Evolutionary conservation across 106 monocot genomes (phyloP).

Genomic region (Dendrobium officinale): DNA sequence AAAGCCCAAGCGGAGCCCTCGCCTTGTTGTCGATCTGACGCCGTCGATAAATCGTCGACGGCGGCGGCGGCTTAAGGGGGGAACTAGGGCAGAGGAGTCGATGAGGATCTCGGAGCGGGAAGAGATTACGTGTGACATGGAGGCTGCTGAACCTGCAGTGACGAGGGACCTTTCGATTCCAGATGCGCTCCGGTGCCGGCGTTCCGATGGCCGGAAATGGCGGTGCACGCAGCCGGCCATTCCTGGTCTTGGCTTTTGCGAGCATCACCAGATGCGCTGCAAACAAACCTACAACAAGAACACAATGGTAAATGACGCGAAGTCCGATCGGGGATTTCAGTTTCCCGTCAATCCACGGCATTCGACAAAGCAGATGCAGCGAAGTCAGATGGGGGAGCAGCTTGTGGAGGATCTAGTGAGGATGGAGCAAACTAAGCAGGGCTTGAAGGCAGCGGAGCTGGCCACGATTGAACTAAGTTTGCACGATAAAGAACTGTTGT

Average conservation of each 20-base stretch:
- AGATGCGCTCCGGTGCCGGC: slow-evolving; percentile 18
- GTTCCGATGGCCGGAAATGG: slow-evolving; percentile 44
- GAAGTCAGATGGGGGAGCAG: background rate
- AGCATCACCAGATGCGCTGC: slow-evolving; percentile 22
- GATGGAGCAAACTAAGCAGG: background rate
- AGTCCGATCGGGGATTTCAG: background rate
- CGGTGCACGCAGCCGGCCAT: slow-evolving; percentile 27
- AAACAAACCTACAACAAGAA: background rate
- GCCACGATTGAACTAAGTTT: background rate
- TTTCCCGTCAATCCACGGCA: background rate
- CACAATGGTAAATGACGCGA: background rate
- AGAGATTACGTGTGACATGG: background rate
- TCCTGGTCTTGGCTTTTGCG: slow-evolving; percentile 24
- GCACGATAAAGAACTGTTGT: background rate
- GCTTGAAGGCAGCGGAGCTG: background rate
- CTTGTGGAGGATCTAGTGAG: background rate
- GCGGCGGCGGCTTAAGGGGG: background rate
- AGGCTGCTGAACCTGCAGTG: background rate
- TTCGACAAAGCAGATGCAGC: background rate
- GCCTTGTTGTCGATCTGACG: background rate
- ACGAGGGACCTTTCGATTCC: slow-evolving; percentile 10
- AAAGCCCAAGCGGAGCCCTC: background rate
- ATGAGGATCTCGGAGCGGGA: no score
- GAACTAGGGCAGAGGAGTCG: background rate
- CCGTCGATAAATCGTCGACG: background rate